phyloP scores from a whole-genome alignment of 192 early-diverging fungal species.

The Obelidium mucronatum region DNA sequence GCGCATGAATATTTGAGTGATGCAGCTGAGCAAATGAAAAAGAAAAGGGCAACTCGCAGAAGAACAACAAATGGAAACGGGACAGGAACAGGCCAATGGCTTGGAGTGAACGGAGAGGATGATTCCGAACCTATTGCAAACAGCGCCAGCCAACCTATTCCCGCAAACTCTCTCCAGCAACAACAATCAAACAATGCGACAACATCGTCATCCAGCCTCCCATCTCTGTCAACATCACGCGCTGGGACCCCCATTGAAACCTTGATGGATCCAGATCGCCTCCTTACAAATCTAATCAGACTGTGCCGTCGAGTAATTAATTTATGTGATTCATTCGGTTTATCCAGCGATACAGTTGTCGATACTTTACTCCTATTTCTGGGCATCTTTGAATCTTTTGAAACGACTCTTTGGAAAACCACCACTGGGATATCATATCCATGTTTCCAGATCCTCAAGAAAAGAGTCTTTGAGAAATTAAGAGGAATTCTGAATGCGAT shows the following conservation, averaged over 20 bases:
- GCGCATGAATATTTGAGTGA: background rate
- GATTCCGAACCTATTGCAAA: background rate
- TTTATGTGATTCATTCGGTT: background rate
- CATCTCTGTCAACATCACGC: background rate
- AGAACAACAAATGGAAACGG: background rate
- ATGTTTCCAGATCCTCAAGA: background rate
- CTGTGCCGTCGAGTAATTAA: constrained; percentile 6
- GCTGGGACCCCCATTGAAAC: background rate
- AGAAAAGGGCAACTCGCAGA: background rate
- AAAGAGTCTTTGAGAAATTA: constrained; percentile 10
- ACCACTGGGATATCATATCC: background rate
- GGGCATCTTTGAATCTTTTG: constrained; percentile 11
- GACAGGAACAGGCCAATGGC: background rate
- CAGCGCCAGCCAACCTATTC: background rate
- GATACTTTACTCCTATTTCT: constrained; percentile 8
- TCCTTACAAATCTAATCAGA: constrained; percentile 20
- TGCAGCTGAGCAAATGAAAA: background rate
- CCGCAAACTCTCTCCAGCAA: background rate
- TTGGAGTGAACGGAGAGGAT: background rate
- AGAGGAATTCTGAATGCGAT: constrained; percentile 31
- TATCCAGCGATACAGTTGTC: background rate
- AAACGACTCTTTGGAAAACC: background rate
- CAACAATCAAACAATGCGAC: background rate
- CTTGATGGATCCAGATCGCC: constrained; percentile 4
- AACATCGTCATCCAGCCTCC: background rate